Percentiles rank a stretch among this genome's conserved stretches.
Conservation (phyloP, 2,329 filamentous ascomycete genomes). For the Hymenoscyphus fraxineus region DNA sequence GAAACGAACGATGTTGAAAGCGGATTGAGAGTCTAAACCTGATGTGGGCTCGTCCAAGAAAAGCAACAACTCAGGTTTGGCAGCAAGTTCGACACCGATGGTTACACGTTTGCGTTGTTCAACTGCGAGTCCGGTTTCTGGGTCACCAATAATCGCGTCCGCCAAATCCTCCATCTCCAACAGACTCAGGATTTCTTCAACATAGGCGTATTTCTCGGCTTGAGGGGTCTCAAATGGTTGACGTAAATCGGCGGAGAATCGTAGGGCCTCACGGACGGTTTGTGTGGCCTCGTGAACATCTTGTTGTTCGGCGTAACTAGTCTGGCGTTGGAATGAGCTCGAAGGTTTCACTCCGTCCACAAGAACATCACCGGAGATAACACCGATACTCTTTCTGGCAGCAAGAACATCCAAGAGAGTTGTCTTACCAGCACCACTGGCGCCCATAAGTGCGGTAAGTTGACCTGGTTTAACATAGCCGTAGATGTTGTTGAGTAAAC, state of each 20-base stretch:
- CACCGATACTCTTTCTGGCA: slow-evolving; percentile 60
- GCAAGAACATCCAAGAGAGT: slow-evolving; percentile 63
- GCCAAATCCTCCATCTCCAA: slow-evolving; percentile 64
- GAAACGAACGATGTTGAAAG: slow-evolving; percentile 59
- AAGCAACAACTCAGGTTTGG: slow-evolving; percentile 55
- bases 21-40: slow-evolving; percentile 54
- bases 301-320: slow-evolving; percentile 62
- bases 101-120: slow-evolving; percentile 67
- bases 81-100: slow-evolving; percentile 57
- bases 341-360: slow-evolving; percentile 56
- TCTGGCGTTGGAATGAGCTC: slow-evolving; percentile 60
- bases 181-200: slow-evolving; percentile 62
- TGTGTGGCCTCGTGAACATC: slow-evolving; percentile 60
- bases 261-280: slow-evolving; percentile 62
- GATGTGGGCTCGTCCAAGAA: slow-evolving; percentile 59
- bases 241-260: slow-evolving; percentile 62
- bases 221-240: slow-evolving; percentile 56
- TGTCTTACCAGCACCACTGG: slow-evolving; percentile 62
- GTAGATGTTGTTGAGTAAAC: slow-evolving; percentile 56
- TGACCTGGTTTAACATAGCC: slow-evolving; percentile 60
- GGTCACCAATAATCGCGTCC: slow-evolving; percentile 61
- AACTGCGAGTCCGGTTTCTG: slow-evolving; percentile 57
- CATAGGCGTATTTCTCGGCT: slow-evolving; percentile 61
- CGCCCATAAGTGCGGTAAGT: slow-evolving; percentile 60
- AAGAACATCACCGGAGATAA: slow-evolving; percentile 59